Evolutionary conservation across 148 eudicot species (phyloP).

Genomic region (Fagopyrum esculentum): DNA sequence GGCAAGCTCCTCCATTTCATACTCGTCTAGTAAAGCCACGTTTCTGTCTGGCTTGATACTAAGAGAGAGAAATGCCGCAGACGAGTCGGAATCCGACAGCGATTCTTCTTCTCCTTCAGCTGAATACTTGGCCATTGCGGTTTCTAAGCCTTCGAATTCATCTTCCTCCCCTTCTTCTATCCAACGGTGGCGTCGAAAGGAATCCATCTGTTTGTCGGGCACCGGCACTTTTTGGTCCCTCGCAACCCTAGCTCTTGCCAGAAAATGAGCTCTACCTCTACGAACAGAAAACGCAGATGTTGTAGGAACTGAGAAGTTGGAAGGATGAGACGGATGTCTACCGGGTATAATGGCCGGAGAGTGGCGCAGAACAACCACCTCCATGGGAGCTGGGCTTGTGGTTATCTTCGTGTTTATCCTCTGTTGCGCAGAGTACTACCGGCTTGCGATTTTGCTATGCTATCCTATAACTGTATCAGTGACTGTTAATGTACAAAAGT

Average conservation of each 20-base stretch:
- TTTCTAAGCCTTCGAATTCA: constrained; percentile 11
- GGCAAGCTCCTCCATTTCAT: constrained; percentile 81
- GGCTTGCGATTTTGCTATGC: too few species aligned
- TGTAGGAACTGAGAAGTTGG: constrained; percentile 11
- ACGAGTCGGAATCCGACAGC: constrained; percentile 16
- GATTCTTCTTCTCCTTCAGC: constrained; percentile 27
- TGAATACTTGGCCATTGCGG: constrained; percentile 8
- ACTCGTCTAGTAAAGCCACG: constrained; percentile 72
- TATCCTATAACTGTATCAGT: too few species aligned
- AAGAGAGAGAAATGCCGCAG: constrained; percentile 48
- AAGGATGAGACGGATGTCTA: constrained; percentile 16
- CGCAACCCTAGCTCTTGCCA: constrained; percentile 11
- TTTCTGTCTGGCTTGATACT: constrained; percentile 74
- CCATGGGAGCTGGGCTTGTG: constrained; percentile 21
- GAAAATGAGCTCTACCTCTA: constrained; percentile 8
- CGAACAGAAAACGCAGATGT: background rate
- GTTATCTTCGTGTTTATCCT: constrained; percentile 10
- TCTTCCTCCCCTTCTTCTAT: constrained; percentile 21
- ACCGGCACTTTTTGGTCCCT: constrained; percentile 15
- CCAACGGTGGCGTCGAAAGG: background rate
- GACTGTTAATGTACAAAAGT: too few species aligned
- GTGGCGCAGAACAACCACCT: constrained; percentile 16
- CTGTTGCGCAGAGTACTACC: background rate
- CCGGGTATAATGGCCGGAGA: constrained; percentile 17
- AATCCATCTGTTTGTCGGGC: constrained; percentile 14